Evolutionary conservation across 768 basidiomycete species (phyloP).

Genomic region (Amanita fuliginea): DNA sequence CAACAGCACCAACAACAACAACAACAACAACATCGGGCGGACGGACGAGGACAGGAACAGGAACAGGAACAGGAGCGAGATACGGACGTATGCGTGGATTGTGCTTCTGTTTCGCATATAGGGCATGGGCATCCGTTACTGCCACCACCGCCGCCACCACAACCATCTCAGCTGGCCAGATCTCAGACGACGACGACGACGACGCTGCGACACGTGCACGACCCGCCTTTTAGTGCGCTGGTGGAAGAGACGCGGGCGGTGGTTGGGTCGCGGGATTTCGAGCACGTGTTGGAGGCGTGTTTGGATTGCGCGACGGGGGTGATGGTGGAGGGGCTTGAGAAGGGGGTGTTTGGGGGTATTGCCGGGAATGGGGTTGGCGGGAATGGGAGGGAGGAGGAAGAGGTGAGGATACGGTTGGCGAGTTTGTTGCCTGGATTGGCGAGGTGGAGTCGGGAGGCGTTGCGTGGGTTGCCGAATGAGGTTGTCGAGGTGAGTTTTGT

Average conservation of each 20-base stretch:
- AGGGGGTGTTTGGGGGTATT: constrained; percentile 39
- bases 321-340: constrained; percentile 52
- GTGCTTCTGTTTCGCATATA: constrained; percentile 3
- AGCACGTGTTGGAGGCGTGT: constrained; percentile 56
- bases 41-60: too few species aligned
- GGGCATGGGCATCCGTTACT: not conserved
- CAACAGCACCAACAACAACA: too few species aligned
- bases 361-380: not conserved
- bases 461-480: constrained; percentile 67
- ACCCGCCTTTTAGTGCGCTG: constrained; percentile 47
- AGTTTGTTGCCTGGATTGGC: constrained; percentile 73
- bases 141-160: constrained; percentile 8
- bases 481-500: constrained; percentile 59
- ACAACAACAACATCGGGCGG: too few species aligned
- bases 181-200: too few species aligned
- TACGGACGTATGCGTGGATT: constrained; percentile 1
- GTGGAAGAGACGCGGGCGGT: constrained; percentile 58
- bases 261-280: constrained; percentile 59
- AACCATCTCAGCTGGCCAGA: too few species aligned
- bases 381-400: constrained; percentile 15
- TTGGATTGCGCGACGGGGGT: constrained; percentile 61
- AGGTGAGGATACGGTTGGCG: constrained; percentile 57
- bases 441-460: constrained; percentile 61
- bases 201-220: constrained; percentile 9
- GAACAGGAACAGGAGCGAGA: not conserved